These are phyloP conservation scores for Boletus rubroflammeus DNA, from an alignment of 768 basidiomycete genomes.

Conservation along the genomic window DNA sequence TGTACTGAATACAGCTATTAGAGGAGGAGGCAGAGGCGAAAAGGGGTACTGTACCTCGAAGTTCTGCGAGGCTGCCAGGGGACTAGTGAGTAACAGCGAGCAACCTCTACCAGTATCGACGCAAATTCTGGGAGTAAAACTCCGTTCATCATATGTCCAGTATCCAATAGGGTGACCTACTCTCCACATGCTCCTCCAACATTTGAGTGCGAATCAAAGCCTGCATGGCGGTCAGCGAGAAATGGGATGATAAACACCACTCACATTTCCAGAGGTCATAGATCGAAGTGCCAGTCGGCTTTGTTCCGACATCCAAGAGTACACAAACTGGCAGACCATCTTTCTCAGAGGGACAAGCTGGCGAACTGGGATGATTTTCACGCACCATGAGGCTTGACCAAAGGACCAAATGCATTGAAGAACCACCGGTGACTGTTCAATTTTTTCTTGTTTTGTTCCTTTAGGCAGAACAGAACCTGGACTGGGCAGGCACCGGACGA, in stretches of 20 bases:
- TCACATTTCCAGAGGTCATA: conserved; percentile 95
- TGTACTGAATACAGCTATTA: conserved; percentile 51
- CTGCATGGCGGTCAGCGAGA: conserved; percentile 21
- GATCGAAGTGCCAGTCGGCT: conserved; percentile 90
- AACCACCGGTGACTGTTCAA: conserved; percentile 96
- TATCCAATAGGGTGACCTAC: conserved; percentile 36
- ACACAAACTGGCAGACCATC: conserved; percentile 59
- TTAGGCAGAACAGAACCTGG: conserved; percentile 87
- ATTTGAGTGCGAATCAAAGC: conserved; percentile 76
- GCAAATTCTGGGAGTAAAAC: conserved; percentile 53
- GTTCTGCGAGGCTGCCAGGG: conserved; percentile 90
- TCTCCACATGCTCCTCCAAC: conserved; percentile 98
- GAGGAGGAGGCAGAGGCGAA: neutral
- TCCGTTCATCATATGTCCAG: neutral
- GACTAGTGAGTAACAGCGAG: conserved; percentile 64
- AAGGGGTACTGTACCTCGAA: conserved; percentile 57
- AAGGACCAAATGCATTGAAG: conserved; percentile 91
- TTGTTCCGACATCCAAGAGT: conserved; percentile 92
- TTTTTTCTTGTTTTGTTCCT: conserved; percentile 97
- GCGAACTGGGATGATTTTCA: neutral
- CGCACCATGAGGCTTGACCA: conserved; percentile 79
- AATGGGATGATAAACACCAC: conserved; percentile 2
- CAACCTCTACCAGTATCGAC: conserved; percentile 78
- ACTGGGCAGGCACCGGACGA: conserved; percentile 72
- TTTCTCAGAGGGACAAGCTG: neutral